Percentiles rank a stretch among this genome's conserved stretches.
Conservation (phyloP, 305 asterid species). For the Caryopteris hybrid region DNA sequence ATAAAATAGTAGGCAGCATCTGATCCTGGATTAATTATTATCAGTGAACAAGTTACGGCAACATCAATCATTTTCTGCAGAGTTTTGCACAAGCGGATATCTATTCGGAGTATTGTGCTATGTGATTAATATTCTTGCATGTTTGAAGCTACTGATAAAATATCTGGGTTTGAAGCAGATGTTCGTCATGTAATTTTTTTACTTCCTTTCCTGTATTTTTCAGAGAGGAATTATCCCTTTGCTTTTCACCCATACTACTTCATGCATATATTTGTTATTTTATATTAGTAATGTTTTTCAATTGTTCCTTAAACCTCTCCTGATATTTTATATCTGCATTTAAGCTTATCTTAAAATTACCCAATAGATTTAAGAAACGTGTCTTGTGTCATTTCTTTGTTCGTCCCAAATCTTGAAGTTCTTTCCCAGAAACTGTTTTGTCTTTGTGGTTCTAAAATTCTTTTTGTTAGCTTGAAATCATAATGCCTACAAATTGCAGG, state of each 20-base stretch:
- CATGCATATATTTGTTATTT: no score
- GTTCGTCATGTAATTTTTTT: no score
- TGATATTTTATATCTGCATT: background rate
- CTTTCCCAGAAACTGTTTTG: background rate
- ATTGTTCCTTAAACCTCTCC: no score
- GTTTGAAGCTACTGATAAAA: background rate
- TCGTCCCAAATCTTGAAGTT: conserved; percentile 6
- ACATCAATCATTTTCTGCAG: background rate
- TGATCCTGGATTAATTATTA: background rate
- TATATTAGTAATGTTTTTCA: no score
- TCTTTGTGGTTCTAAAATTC: background rate
- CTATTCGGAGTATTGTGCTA: background rate
- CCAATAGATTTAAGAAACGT: background rate
- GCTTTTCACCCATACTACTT: no score
- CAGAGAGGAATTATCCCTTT: no score
- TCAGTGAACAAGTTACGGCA: background rate
- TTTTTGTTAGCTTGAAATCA: conserved; percentile 1
- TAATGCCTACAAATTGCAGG: conserved; percentile 35
- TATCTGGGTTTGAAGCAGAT: no score
- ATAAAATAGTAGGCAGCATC: background rate
- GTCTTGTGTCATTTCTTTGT: background rate
- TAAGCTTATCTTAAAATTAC: conserved; percentile 1
- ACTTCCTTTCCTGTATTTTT: no score
- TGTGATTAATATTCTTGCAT: background rate
- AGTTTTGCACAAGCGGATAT: background rate